Conservation (phyloP, 495 filamentous ascomycete species). For the Thermothielavioides terrestris region DNA sequence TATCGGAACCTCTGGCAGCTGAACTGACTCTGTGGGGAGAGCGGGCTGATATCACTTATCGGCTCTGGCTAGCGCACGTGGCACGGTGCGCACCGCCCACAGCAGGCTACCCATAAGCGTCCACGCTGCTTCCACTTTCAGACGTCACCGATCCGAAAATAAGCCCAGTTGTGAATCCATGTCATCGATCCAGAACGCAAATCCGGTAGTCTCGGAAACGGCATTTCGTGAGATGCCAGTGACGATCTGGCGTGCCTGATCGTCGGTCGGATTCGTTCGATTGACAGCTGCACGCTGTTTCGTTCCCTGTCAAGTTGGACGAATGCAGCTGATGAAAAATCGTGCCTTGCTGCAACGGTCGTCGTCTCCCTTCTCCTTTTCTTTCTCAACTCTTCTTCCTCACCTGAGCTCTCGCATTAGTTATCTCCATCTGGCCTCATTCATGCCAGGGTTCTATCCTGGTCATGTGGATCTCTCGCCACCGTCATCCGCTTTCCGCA, state of each 20-base stretch:
- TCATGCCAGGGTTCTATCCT: conserved; percentile 1
- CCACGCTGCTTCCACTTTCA: no score
- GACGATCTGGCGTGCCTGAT: conserved; percentile 7
- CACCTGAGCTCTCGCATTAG: no score
- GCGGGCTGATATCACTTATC: no score
- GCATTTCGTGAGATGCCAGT: background rate
- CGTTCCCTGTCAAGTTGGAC: background rate
- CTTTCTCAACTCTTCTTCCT: background rate
- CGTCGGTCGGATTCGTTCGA: background rate
- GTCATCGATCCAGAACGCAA: background rate
- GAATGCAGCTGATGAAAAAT: no score
- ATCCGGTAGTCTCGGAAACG: conserved; percentile 1
- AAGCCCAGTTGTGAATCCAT: background rate
- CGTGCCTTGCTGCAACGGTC: background rate
- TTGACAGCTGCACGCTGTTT: background rate
- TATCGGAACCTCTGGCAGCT: no score
- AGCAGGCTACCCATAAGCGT: no score
- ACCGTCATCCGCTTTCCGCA: conserved; percentile 23
- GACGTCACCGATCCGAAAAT: background rate
- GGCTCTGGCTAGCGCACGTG: no score
- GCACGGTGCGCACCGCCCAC: no score
- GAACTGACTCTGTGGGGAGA: no score
- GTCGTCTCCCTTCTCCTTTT: background rate
- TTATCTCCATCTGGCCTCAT: background rate
- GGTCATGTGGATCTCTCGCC: background rate